Percentiles rank a stretch among this genome's conserved stretches.
phyloP scores from a whole-genome alignment of 805 yeast species.

The Candida oleophila region DNA sequence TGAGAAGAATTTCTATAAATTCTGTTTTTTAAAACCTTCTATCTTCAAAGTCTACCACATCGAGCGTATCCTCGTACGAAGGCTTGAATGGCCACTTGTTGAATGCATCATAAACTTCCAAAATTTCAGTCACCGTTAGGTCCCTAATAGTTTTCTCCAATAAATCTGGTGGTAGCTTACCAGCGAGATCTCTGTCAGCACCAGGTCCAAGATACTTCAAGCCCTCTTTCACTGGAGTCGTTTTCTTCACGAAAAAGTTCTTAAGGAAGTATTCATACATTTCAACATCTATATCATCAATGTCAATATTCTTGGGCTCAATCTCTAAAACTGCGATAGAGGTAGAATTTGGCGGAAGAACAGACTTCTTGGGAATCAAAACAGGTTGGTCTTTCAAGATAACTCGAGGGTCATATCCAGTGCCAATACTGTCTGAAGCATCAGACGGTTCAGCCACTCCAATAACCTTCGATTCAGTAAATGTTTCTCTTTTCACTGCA shows the following conservation, averaged over 20 bases:
- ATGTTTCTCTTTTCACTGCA: slow-evolving; percentile 62
- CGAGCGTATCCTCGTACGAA: slow-evolving; percentile 6
- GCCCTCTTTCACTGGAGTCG: slow-evolving; percentile 45
- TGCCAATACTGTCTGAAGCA: slow-evolving; percentile 22
- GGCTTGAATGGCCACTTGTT: slow-evolving; percentile 89
- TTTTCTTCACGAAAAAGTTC: slow-evolving; percentile 50
- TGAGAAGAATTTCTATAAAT: neutral
- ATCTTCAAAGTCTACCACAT: slow-evolving; percentile 1
- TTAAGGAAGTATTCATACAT: slow-evolving; percentile 68
- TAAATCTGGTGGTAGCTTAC: slow-evolving; percentile 28
- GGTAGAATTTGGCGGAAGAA: slow-evolving; percentile 24
- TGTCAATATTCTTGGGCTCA: slow-evolving; percentile 33
- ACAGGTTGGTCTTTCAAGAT: slow-evolving; percentile 37
- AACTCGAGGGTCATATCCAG: slow-evolving; percentile 34
- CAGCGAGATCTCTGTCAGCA: slow-evolving; percentile 54
- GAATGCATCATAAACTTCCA: slow-evolving; percentile 50
- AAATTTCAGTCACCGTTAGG: slow-evolving; percentile 56
- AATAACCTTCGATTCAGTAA: slow-evolving; percentile 55
- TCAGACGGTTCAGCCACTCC: slow-evolving; percentile 39
- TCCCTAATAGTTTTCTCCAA: slow-evolving; percentile 46
- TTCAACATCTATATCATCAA: slow-evolving; percentile 43
- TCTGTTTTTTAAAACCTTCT: neutral
- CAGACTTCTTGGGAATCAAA: slow-evolving; percentile 24
- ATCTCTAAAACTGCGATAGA: slow-evolving; percentile 60
- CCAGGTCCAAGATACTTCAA: slow-evolving; percentile 76